Base-by-base conservation (phyloP, 2,329 filamentous ascomycete species). In the Cordyceps pruinosa region DNA sequence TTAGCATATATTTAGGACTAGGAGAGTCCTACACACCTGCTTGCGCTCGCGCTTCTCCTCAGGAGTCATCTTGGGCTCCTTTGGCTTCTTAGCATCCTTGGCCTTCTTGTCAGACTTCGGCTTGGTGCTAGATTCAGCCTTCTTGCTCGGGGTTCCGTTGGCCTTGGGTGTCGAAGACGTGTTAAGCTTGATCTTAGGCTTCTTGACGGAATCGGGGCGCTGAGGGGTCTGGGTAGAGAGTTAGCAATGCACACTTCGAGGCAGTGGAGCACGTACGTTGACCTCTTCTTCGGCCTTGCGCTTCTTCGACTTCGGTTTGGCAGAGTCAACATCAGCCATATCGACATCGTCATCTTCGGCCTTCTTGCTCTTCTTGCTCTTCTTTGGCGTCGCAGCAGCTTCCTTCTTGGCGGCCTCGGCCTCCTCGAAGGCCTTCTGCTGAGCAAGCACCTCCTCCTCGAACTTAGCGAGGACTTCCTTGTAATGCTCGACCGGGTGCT, bases 251-350 rank as follows among this genome's bases (percentile, higher is more conserved):
- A 35, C 37, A 59, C 66, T 57, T 67, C 42, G 41, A 26, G 9
- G 19, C 21, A 19, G 9, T 34, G 19, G 35, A 23, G 10, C 15
- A 61, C 70, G 68, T 62, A 76, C 74, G 59, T 73, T 87, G 25
- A 78, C 80, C n/a, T 84, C 84, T 57, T 95, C 90, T 15, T 84
- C 88, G 64, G 91, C 91, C 83, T 96, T 96, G 66, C 91, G 87
- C 81, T 96, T 96, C 82, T 76, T 77, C 7, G 72, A 66, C 62
- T 73, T 74, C 67, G 90, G 87, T 82, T 96, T 96, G 65, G 71
- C 68, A 34, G 76, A 80, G 26, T 86, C 84, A 34, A 70, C 75
- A 61, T 88, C 84, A 42, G 76, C 77, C 78, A 87, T 86, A 4
- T 86, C 84, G 10, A 79, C 66, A 61, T 85, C 82, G 26, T 81